Evolutionary conservation across 108 stramenopile genomes (phyloP), one percentile per base, ranked within the genome.

Genomic region (Fistulifera solaris): DNA sequence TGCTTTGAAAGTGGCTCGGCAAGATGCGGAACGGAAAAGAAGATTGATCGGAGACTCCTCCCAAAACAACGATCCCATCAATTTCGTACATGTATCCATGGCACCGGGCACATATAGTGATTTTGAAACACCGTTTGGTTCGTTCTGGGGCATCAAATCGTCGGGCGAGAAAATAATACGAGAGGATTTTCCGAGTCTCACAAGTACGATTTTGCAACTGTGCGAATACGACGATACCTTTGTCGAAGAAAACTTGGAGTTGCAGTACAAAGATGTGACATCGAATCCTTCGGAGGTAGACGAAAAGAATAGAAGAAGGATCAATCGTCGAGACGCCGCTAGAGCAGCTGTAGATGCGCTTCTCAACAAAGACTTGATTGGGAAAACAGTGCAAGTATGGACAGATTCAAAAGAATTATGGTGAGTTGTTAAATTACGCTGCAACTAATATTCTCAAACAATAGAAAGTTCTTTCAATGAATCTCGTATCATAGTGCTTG

Each of bases 241-340:
- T 61, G 80, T 87, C 1, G 56, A 68, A 40, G 89, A 90, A 61
- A 72, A 73, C 26, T 48, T 69, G 40, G 78, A 80, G 5, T 16
- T 90, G 16, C 47, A 50, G 23, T 67, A 62, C 18, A 51, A 67
- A 18, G 58, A 58, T 4, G 63, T 52, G 0, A 54, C 47, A 26
- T 70, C 54, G 35, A 72, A 55, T 8, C 54, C 70, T 40, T 56
- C 56, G 0, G 40, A 40, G 21, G 31, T 51, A 39, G 56, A 52
- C 1, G 58, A 71, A 21, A 53, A 49, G 28, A 43, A 17, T n/a
- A 49, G 68, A 38, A 63, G 66, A 38, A 50, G 78, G 22, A 89
- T 89, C 41, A 89, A 89, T 56, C 69, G 88, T 41, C 54, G 88
- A 49, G 88, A 89, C 70, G 88, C 88, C 25, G 88, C 88, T 8